Evolutionary conservation across 1,284 basidiomycete genomes (phyloP).

Genomic region (Mycena citricolor): DNA sequence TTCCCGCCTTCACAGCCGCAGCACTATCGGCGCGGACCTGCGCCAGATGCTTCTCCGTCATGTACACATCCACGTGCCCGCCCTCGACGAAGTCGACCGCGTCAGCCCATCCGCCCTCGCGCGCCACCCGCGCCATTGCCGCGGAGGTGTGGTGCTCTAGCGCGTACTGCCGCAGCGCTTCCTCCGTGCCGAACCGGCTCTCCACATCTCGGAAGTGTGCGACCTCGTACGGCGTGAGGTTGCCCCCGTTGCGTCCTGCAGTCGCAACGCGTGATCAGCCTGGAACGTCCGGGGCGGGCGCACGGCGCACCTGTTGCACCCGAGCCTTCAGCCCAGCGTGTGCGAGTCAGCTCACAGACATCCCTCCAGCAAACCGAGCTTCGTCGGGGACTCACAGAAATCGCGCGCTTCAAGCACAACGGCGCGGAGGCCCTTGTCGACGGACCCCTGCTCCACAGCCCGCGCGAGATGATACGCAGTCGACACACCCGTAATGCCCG

Average conservation of each 20-base stretch:
- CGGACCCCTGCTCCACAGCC: conserved; percentile 26
- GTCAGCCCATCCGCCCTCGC: conserved; percentile 41
- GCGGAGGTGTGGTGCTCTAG: conserved; percentile 60
- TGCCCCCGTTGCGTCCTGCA: conserved; percentile 75
- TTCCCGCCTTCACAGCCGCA: conserved; percentile 54
- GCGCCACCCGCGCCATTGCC: conserved; percentile 51
- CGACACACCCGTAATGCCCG: conserved; percentile 75
- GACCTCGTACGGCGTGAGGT: conserved; percentile 60
- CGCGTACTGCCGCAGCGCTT: conserved; percentile 53
- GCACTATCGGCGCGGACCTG: conserved; percentile 45
- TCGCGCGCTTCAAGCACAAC: conserved; percentile 74
- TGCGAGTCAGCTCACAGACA: conserved; percentile 1
- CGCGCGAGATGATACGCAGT: conserved; percentile 68
- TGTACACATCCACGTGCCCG: conserved; percentile 54
- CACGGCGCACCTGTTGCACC: conserved; percentile 68
- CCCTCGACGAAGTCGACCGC: conserved; percentile 65
- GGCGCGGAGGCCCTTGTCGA: conserved; percentile 39
- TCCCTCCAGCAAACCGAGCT: neutral
- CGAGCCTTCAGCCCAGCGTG: conserved; percentile 48
- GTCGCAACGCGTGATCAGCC: conserved; percentile 2
- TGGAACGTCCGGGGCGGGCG: neutral
- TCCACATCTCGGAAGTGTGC: conserved; percentile 42
- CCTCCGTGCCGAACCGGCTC: conserved; percentile 45
- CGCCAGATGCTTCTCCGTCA: conserved; percentile 45
- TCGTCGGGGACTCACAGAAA: conserved; percentile 58